These are phyloP conservation scores for Rauvolfia tetraphylla DNA, from an alignment of 257 asterid genomes.

Conservation along the genomic window DNA sequence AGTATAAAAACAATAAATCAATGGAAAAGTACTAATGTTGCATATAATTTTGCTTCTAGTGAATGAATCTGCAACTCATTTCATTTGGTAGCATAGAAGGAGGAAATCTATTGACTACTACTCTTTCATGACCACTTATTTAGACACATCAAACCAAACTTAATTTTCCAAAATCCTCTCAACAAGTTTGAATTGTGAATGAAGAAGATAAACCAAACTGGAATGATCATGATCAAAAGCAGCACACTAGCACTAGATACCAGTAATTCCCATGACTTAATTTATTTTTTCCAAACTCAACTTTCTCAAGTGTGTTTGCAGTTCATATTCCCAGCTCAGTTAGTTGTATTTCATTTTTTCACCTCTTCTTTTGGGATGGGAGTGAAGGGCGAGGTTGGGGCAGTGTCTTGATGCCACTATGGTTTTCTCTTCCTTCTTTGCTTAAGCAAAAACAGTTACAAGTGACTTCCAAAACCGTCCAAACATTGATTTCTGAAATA, in stretches of 20 bases:
- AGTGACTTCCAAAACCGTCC: not conserved
- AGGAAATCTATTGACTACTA: not conserved
- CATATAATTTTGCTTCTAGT: not conserved
- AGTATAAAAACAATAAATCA: constrained; percentile 11
- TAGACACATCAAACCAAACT: not conserved
- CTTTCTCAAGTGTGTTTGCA: not conserved
- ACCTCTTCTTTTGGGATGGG: too few relatives aligned
- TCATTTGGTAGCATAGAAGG: not conserved
- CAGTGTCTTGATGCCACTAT: too few relatives aligned
- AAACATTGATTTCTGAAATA: not conserved
- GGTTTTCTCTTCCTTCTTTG: too few relatives aligned
- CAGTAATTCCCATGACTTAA: not conserved
- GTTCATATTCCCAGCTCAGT: not conserved
- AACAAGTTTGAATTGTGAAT: not conserved
- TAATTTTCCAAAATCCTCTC: not conserved
- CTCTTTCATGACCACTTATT: not conserved
- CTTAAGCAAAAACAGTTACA: too few relatives aligned
- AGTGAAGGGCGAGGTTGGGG: too few relatives aligned
- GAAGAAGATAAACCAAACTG: not conserved
- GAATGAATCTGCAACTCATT: not conserved
- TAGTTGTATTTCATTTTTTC: not conserved
- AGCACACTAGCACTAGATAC: too few relatives aligned
- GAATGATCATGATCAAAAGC: not conserved
- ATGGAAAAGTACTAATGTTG: not conserved
- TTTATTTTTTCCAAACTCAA: not conserved